phyloP scores from a whole-genome alignment of 352 stramenopile species.

The Phytophthora syringae region DNA sequence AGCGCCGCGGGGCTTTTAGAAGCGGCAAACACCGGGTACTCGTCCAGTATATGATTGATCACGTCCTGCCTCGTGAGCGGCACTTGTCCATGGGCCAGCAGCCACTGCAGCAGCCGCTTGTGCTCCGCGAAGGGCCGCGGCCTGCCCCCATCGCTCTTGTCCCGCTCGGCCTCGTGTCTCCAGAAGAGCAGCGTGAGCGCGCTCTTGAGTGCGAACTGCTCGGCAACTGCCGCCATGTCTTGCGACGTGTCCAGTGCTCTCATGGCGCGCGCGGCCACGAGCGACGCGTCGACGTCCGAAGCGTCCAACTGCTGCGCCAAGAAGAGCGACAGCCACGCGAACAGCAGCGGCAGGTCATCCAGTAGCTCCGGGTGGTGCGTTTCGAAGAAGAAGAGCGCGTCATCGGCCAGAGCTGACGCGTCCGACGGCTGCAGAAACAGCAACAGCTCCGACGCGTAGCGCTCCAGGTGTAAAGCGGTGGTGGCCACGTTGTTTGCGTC shows the following conservation, averaged over 20 bases:
- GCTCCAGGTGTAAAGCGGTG: constrained; percentile 45
- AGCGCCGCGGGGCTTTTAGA: constrained; percentile 61
- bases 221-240: constrained; percentile 43
- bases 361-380: constrained; percentile 64
- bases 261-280: constrained; percentile 21
- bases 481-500: constrained; percentile 24
- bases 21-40: constrained; percentile 64
- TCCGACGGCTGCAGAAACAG: constrained; percentile 55
- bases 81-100: constrained; percentile 48
- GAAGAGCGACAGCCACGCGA: constrained; percentile 71
- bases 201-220: constrained; percentile 63
- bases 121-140: constrained; percentile 30
- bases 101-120: constrained; percentile 60
- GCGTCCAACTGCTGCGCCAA: constrained; percentile 41
- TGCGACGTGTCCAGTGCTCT: constrained; percentile 28
- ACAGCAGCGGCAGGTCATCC: constrained; percentile 49
- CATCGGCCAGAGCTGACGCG: constrained; percentile 42
- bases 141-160: constrained; percentile 5
- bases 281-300: constrained; percentile 12
- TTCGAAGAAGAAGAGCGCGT: constrained; percentile 76
- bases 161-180: constrained; percentile 53
- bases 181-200: constrained; percentile 67
- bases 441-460: constrained; percentile 56
- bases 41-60: constrained; percentile 54
- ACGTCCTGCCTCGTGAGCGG: constrained; percentile 71